Evolutionary conservation across 2,329 filamentous ascomycete genomes (phyloP).

Genomic region (Penicillium sp.): DNA sequence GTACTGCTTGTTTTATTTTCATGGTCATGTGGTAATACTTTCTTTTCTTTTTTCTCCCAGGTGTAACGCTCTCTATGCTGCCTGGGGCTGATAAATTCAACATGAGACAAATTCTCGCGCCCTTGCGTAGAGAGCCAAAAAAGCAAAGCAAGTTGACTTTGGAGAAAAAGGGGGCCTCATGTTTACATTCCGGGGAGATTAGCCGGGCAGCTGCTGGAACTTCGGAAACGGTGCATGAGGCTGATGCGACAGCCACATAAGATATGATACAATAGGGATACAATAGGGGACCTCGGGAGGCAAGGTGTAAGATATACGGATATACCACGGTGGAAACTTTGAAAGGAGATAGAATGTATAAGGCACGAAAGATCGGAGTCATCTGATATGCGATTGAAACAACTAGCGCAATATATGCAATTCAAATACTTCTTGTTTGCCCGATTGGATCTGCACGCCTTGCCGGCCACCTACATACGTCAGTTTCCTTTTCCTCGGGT

Average conservation of each 20-base stretch:
- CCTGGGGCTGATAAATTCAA: constrained; percentile 24
- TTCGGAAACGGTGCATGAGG: not conserved
- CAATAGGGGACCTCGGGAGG: not conserved
- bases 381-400: constrained; percentile 4
- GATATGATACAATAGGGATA: not conserved
- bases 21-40: constrained; percentile 13
- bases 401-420: constrained; percentile 1
- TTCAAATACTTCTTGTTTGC: constrained; percentile 2
- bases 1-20: not conserved
- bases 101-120: constrained; percentile 15
- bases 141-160: not conserved
- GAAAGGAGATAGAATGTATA: not conserved
- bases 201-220: constrained; percentile 16
- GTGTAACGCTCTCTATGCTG: constrained; percentile 23
- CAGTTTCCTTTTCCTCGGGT: constrained; percentile 8
- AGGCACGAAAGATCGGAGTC: constrained; percentile 5
- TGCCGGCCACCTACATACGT: constrained; percentile 10
- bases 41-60: constrained; percentile 6
- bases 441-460: constrained; percentile 4
- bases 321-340: not conserved
- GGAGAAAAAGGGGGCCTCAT: not conserved
- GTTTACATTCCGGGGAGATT: constrained; percentile 18
- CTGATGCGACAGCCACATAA: not conserved
- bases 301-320: not conserved
- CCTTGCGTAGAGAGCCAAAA: constrained; percentile 13